Evolutionary conservation across 352 stramenopile genomes (phyloP).

Genomic region (Phytopythium delawarense): DNA sequence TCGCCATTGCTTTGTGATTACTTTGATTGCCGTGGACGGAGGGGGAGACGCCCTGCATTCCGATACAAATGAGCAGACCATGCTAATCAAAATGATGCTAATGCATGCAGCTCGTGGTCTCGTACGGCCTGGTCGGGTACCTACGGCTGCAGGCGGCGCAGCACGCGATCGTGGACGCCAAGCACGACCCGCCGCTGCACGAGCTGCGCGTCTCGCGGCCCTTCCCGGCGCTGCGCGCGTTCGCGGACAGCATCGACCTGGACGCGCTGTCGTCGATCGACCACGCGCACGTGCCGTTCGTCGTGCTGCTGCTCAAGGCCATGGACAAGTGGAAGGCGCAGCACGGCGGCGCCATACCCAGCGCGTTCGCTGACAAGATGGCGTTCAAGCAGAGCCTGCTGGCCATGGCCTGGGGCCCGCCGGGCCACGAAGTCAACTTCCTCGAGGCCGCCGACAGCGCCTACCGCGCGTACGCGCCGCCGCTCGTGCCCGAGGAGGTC

Average conservation of each 20-base stretch:
- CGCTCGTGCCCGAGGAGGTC: conserved; percentile 82
- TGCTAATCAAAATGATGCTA: not conserved
- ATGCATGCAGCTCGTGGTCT: conserved; percentile 39
- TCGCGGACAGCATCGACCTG: conserved; percentile 55
- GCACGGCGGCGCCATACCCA: conserved; percentile 47
- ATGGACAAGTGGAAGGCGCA: conserved; percentile 49
- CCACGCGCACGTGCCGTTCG: conserved; percentile 92
- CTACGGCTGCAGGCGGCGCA: conserved; percentile 87
- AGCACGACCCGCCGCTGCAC: conserved; percentile 79
- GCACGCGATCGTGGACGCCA: conserved; percentile 88
- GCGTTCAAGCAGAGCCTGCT: conserved; percentile 82
- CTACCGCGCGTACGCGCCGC: conserved; percentile 90
- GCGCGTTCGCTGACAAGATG: conserved; percentile 87
- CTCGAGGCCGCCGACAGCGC: conserved; percentile 90
- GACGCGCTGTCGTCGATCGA: conserved; percentile 73
- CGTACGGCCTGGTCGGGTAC: conserved; percentile 92
- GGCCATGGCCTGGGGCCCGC: conserved; percentile 44
- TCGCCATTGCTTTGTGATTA: not conserved
- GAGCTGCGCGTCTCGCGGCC: conserved; percentile 86
- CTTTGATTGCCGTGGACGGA: conserved; percentile 2
- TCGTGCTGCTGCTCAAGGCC: conserved; percentile 87
- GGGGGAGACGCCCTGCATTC: no score
- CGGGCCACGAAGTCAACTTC: conserved; percentile 94
- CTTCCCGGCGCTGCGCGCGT: conserved; percentile 68
- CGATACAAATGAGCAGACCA: not conserved